phyloP scores from a whole-genome alignment of 163 green algal genomes.

The Chlamydomonas reinhardtii region DNA sequence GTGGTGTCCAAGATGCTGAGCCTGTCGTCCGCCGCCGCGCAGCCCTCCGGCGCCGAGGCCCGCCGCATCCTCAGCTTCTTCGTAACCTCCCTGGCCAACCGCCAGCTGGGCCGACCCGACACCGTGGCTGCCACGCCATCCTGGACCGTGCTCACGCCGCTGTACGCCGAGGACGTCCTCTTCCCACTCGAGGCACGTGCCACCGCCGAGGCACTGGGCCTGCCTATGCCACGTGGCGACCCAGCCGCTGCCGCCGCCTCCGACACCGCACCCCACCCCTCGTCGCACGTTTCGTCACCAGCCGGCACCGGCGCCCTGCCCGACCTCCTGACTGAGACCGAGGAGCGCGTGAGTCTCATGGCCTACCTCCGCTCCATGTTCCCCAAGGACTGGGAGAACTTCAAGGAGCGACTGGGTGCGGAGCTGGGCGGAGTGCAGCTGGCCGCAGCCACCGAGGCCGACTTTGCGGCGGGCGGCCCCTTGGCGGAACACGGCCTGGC shows the following conservation, averaged over 20 bases:
- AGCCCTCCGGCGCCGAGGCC: constrained; percentile 64
- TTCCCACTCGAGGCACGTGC: constrained; percentile 67
- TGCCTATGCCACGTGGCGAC: neutral
- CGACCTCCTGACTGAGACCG: constrained; percentile 73
- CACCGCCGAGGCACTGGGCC: constrained; percentile 57
- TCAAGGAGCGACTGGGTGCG: constrained; percentile 68
- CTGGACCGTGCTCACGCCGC: constrained; percentile 71
- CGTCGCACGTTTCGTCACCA: neutral
- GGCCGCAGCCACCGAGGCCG: constrained; percentile 31
- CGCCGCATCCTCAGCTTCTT: constrained; percentile 65
- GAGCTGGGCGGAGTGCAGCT: constrained; percentile 39
- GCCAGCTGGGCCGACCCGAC: constrained; percentile 65
- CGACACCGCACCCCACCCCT: neutral
- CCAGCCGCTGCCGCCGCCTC: too few species aligned
- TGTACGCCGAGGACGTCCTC: constrained; percentile 78
- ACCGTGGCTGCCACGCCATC: constrained; percentile 70
- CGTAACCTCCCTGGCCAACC: constrained; percentile 60
- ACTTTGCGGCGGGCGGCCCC: constrained; percentile 38
- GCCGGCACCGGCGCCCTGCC: constrained; percentile 38
- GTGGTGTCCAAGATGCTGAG: constrained; percentile 65
- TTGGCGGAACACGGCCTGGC: constrained; percentile 45
- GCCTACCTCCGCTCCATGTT: constrained; percentile 69
- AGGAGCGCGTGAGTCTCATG: constrained; percentile 73
- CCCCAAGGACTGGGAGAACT: constrained; percentile 68
- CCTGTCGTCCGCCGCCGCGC: constrained; percentile 58